Base-by-base conservation (phyloP, 2,329 filamentous ascomycete genomes). In the Aspergillus viridinutans region DNA sequence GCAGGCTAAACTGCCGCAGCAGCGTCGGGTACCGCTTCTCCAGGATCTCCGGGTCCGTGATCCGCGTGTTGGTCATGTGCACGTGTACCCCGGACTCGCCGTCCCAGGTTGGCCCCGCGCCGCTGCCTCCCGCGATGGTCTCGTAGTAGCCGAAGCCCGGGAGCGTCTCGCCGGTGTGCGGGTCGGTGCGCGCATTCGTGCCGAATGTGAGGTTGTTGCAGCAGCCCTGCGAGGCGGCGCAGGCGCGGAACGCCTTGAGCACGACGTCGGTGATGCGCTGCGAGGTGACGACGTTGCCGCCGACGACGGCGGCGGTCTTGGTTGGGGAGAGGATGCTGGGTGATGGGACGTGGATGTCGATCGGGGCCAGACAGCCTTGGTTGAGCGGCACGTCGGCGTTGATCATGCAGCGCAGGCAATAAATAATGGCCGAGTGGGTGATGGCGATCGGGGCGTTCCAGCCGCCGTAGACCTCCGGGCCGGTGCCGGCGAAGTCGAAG, bases 1-100 rank as follows among this genome's bases (percentile, higher is more conserved):
- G 78, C 7, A 94, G 77, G 3, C 83, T 82, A 69, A 94, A 94
- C 66, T 89, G 84, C 3, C 87, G 80, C 43, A 94, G 75, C 6
- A 94, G 76, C 1, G 92, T 89, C 0, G 90, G 90, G 66, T 93
- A 93, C 2, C 90, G 79, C 45, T 89, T 82, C 76, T 94, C 90
- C 60, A 94, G 90, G 12, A 93, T 85, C 70, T 95, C 90, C 0
- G 87, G 83, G 70, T 95, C 90, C 0, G 90, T 93, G 69, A 93
- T 94, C 4, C 90, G 83, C 1, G 90, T 94, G 72, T 94, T 95
- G 10, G 90, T 94, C 89, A 93, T 93, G 75, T 93, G 90, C 3
- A 86, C 89, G 69, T 94, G 89, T 35, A 93, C 88, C 23, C 89
- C 90, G 56, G 81, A 85, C 25, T 89, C 88, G 25, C 90, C 90